Evolutionary conservation across 768 basidiomycete species (phyloP).

Genomic region (Calocera cornea): DNA sequence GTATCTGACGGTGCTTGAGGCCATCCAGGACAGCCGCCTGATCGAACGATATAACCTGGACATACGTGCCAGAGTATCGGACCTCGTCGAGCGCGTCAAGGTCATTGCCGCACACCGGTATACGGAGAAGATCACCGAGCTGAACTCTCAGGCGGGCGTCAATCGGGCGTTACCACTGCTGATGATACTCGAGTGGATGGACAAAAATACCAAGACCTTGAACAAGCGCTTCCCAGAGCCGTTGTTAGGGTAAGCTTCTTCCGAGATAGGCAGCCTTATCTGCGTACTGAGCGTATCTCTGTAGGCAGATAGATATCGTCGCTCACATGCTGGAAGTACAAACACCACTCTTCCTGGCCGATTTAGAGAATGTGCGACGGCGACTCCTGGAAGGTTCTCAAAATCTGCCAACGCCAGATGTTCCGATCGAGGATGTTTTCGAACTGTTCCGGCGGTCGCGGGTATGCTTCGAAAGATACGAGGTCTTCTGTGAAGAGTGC

Average conservation of each 20-base stretch:
- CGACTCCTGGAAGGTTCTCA: slow-evolving; percentile 67
- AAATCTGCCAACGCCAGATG: slow-evolving; percentile 76
- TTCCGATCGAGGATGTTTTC: slow-evolving; percentile 84
- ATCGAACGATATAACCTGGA: slow-evolving; percentile 65
- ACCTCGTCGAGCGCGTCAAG: slow-evolving; percentile 53
- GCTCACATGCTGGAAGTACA: slow-evolving; percentile 55
- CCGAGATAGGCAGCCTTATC: background rate
- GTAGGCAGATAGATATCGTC: slow-evolving; percentile 62
- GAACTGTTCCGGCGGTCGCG: slow-evolving; percentile 68
- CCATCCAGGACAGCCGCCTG: slow-evolving; percentile 53
- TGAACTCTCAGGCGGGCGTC: slow-evolving; percentile 50
- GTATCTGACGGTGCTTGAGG: slow-evolving; percentile 53
- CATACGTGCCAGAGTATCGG: slow-evolving; percentile 47
- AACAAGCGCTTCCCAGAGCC: slow-evolving; percentile 81
- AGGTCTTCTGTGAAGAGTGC: slow-evolving; percentile 68
- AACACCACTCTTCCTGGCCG: slow-evolving; percentile 51
- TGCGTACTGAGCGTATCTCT: background rate
- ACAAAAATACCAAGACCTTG: slow-evolving; percentile 68
- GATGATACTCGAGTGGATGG: slow-evolving; percentile 75
- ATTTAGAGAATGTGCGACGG: slow-evolving; percentile 56
- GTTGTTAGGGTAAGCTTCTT: slow-evolving; percentile 55
- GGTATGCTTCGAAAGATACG: slow-evolving; percentile 62
- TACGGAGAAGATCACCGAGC: slow-evolving; percentile 45
- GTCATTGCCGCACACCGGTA: slow-evolving; percentile 49
- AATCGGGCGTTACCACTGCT: slow-evolving; percentile 71